Percentiles rank a stretch among this genome's conserved stretches.
Conservation (phyloP, 495 filamentous ascomycete genomes). For the Chaetomium fimeti region DNA sequence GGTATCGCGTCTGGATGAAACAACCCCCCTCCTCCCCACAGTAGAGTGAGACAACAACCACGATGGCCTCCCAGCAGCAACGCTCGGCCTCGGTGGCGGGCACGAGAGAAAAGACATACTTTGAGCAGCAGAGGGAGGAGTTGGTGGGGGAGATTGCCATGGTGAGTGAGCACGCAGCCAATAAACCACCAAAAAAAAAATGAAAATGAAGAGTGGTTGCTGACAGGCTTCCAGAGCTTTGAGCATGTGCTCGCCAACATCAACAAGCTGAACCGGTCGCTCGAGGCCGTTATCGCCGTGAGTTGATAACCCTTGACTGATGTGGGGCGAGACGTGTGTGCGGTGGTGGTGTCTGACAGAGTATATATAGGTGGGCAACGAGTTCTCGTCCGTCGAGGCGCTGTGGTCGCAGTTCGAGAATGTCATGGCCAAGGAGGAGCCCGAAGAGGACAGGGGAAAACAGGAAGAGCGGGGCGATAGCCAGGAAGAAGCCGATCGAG, state of each 20-base stretch:
- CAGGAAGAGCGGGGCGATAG: slow-evolving; percentile 32
- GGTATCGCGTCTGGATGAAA: neutral
- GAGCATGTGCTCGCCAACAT: slow-evolving; percentile 94
- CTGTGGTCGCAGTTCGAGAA: slow-evolving; percentile 97
- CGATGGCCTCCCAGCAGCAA: slow-evolving; percentile 40
- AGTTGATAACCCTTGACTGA: slow-evolving; percentile 24
- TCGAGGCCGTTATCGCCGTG: slow-evolving; percentile 91
- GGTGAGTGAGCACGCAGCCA: slow-evolving; percentile 44
- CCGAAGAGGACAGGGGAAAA: slow-evolving; percentile 48
- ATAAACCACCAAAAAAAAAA: neutral
- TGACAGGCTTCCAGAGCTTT: slow-evolving; percentile 59
- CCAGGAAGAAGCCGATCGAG: slow-evolving; percentile 17
- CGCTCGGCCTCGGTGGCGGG: slow-evolving; percentile 37
- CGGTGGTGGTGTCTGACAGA: neutral
- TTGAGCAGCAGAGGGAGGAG: slow-evolving; percentile 78
- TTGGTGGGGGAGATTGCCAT: slow-evolving; percentile 75
- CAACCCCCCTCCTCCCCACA: neutral
- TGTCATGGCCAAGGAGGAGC: slow-evolving; percentile 82
- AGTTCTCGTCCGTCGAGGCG: slow-evolving; percentile 93
- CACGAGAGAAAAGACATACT: slow-evolving; percentile 51
- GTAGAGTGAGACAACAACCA: neutral
- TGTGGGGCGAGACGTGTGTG: no score
- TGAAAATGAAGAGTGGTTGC: neutral
- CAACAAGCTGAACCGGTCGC: slow-evolving; percentile 87
- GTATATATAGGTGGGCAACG: slow-evolving; percentile 76